phyloP scores from a whole-genome alignment of 2,329 filamentous ascomycete species.

The Monosporascus sp. region DNA sequence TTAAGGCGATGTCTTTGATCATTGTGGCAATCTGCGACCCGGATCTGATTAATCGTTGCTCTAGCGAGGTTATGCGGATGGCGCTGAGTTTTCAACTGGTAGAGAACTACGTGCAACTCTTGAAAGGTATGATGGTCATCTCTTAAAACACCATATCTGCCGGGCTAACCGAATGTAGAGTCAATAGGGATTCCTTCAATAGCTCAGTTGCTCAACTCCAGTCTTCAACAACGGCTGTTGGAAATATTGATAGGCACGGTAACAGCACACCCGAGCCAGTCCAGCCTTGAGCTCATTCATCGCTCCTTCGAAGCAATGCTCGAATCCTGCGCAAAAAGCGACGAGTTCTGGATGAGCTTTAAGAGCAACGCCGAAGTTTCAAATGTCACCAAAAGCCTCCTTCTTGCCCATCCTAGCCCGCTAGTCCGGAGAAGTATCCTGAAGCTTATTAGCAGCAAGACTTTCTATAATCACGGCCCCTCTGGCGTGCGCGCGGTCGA shows the following conservation, averaged over 20 bases:
- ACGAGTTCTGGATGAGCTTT: slow-evolving; percentile 35
- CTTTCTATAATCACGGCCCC: slow-evolving; percentile 15
- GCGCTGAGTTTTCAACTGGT: slow-evolving; percentile 50
- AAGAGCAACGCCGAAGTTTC: slow-evolving; percentile 20
- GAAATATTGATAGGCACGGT: slow-evolving; percentile 16
- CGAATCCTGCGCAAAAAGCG: slow-evolving; percentile 33
- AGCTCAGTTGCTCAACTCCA: slow-evolving; percentile 15
- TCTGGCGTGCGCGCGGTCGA: slow-evolving; percentile 27
- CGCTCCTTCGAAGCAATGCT: slow-evolving; percentile 35
- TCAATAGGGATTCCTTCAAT: slow-evolving; percentile 14
- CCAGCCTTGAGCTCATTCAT: slow-evolving; percentile 27
- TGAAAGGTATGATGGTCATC: slow-evolving; percentile 41
- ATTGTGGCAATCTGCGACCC: slow-evolving; percentile 56
- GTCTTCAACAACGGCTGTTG: slow-evolving; percentile 19
- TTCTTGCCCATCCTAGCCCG: slow-evolving; percentile 32
- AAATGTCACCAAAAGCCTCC: slow-evolving; percentile 27
- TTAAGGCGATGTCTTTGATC: slow-evolving; percentile 48
- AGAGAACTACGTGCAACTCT: slow-evolving; percentile 49
- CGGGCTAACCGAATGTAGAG: slow-evolving; percentile 20
- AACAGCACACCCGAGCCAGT: slow-evolving; percentile 16
- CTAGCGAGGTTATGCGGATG: slow-evolving; percentile 39
- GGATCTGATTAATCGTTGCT: slow-evolving; percentile 42
- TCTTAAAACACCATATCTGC: neutral
- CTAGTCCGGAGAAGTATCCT: slow-evolving; percentile 32
- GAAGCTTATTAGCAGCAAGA: slow-evolving; percentile 25